Percentiles rank a stretch among this genome's conserved stretches.
Conservation (phyloP, 2,329 filamentous ascomycete genomes). For the Periconia sp. region DNA sequence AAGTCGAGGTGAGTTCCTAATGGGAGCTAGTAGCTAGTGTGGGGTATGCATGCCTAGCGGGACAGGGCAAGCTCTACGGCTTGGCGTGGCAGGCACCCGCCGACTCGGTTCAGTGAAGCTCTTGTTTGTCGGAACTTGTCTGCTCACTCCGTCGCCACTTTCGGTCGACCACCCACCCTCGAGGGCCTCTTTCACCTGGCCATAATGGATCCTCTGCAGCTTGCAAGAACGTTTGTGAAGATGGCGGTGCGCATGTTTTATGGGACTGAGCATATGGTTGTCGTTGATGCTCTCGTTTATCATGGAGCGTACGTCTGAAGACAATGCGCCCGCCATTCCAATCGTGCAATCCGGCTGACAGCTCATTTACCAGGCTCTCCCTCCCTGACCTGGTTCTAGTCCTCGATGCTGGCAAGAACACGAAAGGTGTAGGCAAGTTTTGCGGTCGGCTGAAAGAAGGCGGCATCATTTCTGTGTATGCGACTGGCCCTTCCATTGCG, state of each 20-base stretch:
- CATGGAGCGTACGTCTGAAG: conserved; percentile 63
- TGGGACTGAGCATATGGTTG: conserved; percentile 78
- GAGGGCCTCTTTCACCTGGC: neutral
- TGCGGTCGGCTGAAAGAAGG: conserved; percentile 84
- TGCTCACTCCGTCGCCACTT: conserved; percentile 20
- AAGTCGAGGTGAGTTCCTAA: neutral
- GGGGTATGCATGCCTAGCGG: neutral
- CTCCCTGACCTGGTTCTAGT: conserved; percentile 86
- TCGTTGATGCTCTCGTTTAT: conserved; percentile 76
- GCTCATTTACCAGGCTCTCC: conserved; percentile 59
- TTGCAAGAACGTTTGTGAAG: conserved; percentile 78
- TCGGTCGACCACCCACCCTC: neutral
- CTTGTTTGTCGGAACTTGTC: conserved; percentile 8
- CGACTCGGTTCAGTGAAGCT: neutral
- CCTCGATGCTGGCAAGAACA: conserved; percentile 73
- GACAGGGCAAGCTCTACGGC: conserved; percentile 7
- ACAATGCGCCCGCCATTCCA: neutral
- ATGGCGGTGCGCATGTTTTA: conserved; percentile 87
- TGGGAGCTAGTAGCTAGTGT: neutral
- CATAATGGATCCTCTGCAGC: conserved; percentile 58
- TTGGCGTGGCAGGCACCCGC: conserved; percentile 25
- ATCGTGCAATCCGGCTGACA: neutral
- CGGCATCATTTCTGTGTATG: conserved; percentile 78
- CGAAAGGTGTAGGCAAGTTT: conserved; percentile 87
- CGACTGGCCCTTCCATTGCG: conserved; percentile 12